Conservation (phyloP, 1,284 basidiomycete species). For the Serendipita sp. region DNA sequence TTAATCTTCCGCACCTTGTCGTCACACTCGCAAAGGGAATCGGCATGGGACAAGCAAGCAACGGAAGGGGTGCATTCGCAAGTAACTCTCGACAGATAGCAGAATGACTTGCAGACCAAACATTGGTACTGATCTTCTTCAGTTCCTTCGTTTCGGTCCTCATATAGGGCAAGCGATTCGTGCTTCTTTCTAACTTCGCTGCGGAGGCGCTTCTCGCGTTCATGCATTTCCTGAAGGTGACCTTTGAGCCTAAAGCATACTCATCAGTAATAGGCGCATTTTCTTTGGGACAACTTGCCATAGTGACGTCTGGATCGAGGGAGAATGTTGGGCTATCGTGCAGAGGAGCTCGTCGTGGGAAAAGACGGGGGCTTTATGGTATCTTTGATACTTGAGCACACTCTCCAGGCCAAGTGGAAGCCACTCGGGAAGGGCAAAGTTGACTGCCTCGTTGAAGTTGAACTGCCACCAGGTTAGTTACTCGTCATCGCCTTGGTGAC, state of each 20-base stretch:
- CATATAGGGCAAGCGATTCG: constrained; percentile 45
- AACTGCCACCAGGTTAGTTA: constrained; percentile 35
- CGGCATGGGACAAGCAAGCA: constrained; percentile 76
- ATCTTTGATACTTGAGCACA: constrained; percentile 75
- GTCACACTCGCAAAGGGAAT: constrained; percentile 60
- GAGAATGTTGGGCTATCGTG: constrained; percentile 87
- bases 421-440: constrained; percentile 97
- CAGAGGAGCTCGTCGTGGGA: constrained; percentile 95
- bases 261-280: constrained; percentile 10
- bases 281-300: constrained; percentile 44
- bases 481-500: background rate
- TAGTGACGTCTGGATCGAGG: constrained; percentile 81
- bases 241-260: constrained; percentile 53
- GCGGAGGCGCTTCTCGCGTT: constrained; percentile 65
- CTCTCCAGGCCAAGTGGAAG: constrained; percentile 75
- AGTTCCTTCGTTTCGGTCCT: constrained; percentile 67
- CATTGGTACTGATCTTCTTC: constrained; percentile 91
- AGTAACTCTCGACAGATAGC: constrained; percentile 86
- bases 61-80: constrained; percentile 64
- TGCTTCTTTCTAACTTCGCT: constrained; percentile 37
- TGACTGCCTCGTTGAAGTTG: constrained; percentile 99
- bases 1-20: constrained; percentile 50
- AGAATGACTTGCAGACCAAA: constrained; percentile 83
- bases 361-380: constrained; percentile 89
- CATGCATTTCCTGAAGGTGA: constrained; percentile 78